Percentiles rank a stretch among this genome's conserved stretches.
Evolutionary conservation across 441 rosid genomes (phyloP).

Genomic region (Omphalea diandra): DNA sequence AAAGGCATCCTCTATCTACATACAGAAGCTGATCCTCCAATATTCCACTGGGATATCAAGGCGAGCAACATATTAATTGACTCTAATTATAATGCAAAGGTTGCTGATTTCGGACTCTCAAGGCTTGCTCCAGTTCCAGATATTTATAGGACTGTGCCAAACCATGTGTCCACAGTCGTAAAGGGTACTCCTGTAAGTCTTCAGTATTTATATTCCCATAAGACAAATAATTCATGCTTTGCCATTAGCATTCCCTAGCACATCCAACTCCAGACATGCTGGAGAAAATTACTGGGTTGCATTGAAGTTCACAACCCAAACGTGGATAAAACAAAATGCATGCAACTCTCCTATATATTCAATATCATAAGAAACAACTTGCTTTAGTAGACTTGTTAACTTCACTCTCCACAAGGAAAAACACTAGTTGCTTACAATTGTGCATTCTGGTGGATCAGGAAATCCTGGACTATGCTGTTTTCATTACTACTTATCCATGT

Average conservation of each 20-base stretch:
- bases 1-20: slow-evolving; percentile 90
- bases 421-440: not conserved
- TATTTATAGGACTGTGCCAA: slow-evolving; percentile 64
- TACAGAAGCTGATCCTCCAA: slow-evolving; percentile 94
- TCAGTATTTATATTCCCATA: not conserved
- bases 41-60: slow-evolving; percentile 94
- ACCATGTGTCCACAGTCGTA: slow-evolving; percentile 92
- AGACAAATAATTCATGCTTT: slow-evolving; percentile 2
- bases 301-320: not conserved
- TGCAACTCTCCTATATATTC: not conserved
- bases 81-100: slow-evolving; percentile 70
- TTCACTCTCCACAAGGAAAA: not conserved
- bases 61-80: slow-evolving; percentile 92
- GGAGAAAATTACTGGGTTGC: not conserved
- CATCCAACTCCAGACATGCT: not conserved
- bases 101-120: slow-evolving; percentile 98
- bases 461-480: not conserved
- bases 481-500: not conserved
- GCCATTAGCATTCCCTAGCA: not conserved
- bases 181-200: slow-evolving; percentile 90
- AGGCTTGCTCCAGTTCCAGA: slow-evolving; percentile 92
- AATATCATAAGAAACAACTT: not conserved
- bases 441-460: not conserved
- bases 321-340: not conserved
- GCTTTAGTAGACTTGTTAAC: not conserved